phyloP scores from a whole-genome alignment of 108 stramenopile species.

The Conticribra weissflogii region DNA sequence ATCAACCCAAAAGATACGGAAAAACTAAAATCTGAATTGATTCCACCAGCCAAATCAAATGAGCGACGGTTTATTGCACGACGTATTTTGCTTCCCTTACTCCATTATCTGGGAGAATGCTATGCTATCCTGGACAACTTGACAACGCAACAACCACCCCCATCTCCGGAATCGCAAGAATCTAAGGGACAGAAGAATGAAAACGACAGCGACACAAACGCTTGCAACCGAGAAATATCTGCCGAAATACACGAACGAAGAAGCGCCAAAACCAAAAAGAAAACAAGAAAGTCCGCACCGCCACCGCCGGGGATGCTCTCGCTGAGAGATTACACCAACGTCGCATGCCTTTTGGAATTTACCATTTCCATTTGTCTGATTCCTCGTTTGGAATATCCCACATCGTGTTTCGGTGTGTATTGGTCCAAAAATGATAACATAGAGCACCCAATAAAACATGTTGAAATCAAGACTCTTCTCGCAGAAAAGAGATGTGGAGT shows the following conservation, averaged over 20 bases:
- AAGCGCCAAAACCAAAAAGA: too few relatives aligned
- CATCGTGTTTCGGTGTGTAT: too few relatives aligned
- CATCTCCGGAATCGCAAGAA: conserved; percentile 8
- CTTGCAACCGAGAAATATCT: neutral
- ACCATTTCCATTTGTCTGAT: conserved; percentile 61
- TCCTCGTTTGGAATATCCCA: conserved; percentile 55
- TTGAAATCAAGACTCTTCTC: conserved; percentile 19
- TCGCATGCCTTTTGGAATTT: conserved; percentile 80
- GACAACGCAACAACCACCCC: neutral
- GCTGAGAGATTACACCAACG: conserved; percentile 81
- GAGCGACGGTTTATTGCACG: conserved; percentile 44
- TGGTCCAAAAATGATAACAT: neutral
- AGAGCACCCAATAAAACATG: neutral
- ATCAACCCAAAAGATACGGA: neutral
- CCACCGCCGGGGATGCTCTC: conserved; percentile 81
- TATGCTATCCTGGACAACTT: conserved; percentile 42
- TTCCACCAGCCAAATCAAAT: too few relatives aligned
- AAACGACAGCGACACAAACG: conserved; percentile 5
- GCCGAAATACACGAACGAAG: conserved; percentile 19
- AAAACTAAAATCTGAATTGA: conserved; percentile 1
- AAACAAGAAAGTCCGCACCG: conserved; percentile 27
- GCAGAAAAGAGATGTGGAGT: conserved; percentile 22
- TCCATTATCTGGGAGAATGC: conserved; percentile 30
- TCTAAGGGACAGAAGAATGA: too few relatives aligned
- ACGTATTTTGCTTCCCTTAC: conserved; percentile 33